Evolutionary conservation across 1,284 basidiomycete genomes (phyloP), one percentile per base, ranked within the genome.

Genomic region (Apiotrichum mycotoxinovorans): DNA sequence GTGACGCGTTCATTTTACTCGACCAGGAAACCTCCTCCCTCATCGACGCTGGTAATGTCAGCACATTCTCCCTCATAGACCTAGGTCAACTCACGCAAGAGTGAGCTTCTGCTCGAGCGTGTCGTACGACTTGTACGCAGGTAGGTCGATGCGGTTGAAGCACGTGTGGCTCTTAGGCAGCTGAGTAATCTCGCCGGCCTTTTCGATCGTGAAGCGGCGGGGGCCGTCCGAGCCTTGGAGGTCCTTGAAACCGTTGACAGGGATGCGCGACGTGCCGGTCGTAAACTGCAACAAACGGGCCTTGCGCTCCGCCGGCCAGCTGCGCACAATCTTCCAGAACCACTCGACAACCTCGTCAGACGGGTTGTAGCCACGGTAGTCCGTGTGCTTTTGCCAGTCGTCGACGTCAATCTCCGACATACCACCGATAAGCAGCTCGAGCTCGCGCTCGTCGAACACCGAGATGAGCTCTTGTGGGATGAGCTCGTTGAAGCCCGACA

Each of bases 171-270:
- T 88, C 78, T 92, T 87, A 10, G 92, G 93, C 60, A 96, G 77
- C 64, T 92, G 90, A 42, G 84, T 85, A 33, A 91, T 87, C 75
- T 95, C 91, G n/a, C 92, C 92, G 48, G 87, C 89, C 78, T 95
- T 96, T 79, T 96, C 93, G 64, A 97, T 95, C 17, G 92, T 96
- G 78, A 96, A 96, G 59, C 92, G 82, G 52, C 92, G 82, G 5
- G 96, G 95, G 1, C 95, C 95, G 75, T 98, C 95, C 1, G 91
- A 94, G 9, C 95, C 95, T 78, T 98, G 95, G 27, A 99, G 80
- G 70, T 98, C 96, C 78, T 98, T 98, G 84, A 98, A 98, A 1
- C 96, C 96, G 76, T 97, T 97, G 74, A 98, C 96, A 7, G 96
- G 96, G 56, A 98, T 92, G 66, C 95, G 83, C 35, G 90, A 94